A percentile compares a stretch with the other conserved stretches of the same genome.
Evolutionary conservation across 2,329 filamentous ascomycete genomes (phyloP).

Genomic region (Hirsutella thompsonii): DNA sequence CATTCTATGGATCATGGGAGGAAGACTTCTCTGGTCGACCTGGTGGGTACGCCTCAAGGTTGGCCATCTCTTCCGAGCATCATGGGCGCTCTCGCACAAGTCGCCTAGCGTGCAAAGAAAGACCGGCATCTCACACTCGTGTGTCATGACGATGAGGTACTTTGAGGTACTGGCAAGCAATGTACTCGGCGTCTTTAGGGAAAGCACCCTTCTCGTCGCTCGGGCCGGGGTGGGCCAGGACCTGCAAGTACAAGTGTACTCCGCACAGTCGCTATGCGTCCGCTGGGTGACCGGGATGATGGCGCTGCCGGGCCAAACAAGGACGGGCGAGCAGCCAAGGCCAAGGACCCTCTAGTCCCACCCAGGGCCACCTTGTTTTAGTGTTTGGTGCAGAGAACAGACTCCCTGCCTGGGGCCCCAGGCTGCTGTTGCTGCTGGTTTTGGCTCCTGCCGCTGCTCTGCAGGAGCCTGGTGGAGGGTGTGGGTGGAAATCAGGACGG

Average conservation of each 20-base stretch:
- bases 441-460: too few relatives aligned
- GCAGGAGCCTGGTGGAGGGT: too few relatives aligned
- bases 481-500: too few relatives aligned
- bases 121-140: not conserved
- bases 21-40: too few relatives aligned
- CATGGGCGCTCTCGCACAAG: too few relatives aligned
- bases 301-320: conserved; percentile 1
- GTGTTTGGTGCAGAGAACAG: not conserved
- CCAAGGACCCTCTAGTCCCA: conserved; percentile 1
- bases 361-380: conserved; percentile 1
- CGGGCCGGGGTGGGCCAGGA: conserved; percentile 2
- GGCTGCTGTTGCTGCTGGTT: too few relatives aligned
- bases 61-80: too few relatives aligned
- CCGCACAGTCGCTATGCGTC: not conserved
- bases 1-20: too few relatives aligned
- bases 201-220: not conserved
- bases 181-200: not conserved
- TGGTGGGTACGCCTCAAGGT: too few relatives aligned
- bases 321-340: too few relatives aligned
- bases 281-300: not conserved
- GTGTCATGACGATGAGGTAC: not conserved
- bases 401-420: too few relatives aligned
- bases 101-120: not conserved
- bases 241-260: not conserved
- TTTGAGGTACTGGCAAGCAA: not conserved